Evolutionary conservation across 192 early-diverging fungal genomes (phyloP).

Genomic region (Linderina pennispora): DNA sequence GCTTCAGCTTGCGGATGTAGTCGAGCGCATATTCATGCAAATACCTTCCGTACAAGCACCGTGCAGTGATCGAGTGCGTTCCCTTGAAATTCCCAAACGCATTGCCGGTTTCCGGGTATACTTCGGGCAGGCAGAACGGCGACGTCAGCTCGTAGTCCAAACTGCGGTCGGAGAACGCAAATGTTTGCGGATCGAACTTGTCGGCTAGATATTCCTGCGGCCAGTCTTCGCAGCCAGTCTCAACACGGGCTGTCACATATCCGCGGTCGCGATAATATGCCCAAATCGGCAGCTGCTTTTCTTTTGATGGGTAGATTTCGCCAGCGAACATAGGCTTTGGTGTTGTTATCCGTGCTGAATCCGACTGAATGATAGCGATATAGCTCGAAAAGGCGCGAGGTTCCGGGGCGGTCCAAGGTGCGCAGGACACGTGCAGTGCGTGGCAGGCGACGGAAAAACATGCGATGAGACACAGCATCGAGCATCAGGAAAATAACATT

Average conservation of each 20-base stretch:
- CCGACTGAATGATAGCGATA: constrained; percentile 50
- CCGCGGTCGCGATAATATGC: constrained; percentile 51
- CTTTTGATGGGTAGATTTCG: constrained; percentile 16
- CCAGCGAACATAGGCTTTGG: constrained; percentile 45
- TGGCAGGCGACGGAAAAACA: constrained; percentile 51
- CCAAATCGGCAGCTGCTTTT: constrained; percentile 49
- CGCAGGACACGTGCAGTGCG: constrained; percentile 30
- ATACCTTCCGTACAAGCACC: constrained; percentile 42
- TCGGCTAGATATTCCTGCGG: constrained; percentile 33
- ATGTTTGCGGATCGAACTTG: constrained; percentile 18
- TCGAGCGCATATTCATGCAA: constrained; percentile 41
- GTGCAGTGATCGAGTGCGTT: constrained; percentile 27
- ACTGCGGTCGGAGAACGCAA: constrained; percentile 24
- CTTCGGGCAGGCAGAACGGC: constrained; percentile 53
- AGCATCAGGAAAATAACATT: constrained; percentile 52
- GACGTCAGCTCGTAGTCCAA: constrained; percentile 51
- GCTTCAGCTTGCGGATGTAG: constrained; percentile 27
- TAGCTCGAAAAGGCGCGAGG: constrained; percentile 39
- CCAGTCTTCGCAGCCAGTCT: constrained; percentile 52
- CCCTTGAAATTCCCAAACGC: constrained; percentile 52
- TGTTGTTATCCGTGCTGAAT: constrained; percentile 49
- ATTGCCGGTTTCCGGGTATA: constrained; percentile 39
- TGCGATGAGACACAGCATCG: constrained; percentile 48
- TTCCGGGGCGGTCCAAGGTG: constrained; percentile 22
- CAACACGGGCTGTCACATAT: constrained; percentile 47